Evolutionary conservation across 202 grass and related monocot species (phyloP), one percentile per base, ranked within the genome.

Genomic region (Musa balbisiana): DNA sequence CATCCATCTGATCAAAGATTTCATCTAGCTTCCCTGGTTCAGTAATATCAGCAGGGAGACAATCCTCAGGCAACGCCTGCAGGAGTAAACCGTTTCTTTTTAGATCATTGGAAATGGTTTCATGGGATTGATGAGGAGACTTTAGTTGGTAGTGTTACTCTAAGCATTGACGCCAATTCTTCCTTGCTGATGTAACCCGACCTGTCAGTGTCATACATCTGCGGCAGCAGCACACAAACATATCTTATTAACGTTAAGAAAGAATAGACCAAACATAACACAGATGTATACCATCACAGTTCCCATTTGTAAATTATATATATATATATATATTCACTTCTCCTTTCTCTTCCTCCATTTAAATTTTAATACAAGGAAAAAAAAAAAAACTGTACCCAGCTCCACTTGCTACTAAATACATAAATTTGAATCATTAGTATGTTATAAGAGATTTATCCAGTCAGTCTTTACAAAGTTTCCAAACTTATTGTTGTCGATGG

Each of bases 11-110:
- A 78, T 89, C 84, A 75, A 92, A 92, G 2, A 92, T 69, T 77
- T 92, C 89, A 68, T 92, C 86, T 82, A 92, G 84, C 84, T 92
- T 92, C 64, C 89, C 89, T 0, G 86, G 86, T 82, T 92, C 84
- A 52, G 84, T 76, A 74, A 92, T 92, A 83, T 92, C 90, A 2
- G 79, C 84, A 0, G 86, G 86, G 9, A 92, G 86, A 78, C 86
- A 89, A 17, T 92, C 90, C 74, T 92, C 90, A 0, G 90, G 90
- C 86, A 92, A 74, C 10, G 86, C 84, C 90, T 92, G 22, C 10
- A 55, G 72, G 33, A 8, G 20, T 72, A 1, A 60, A 49, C 19
- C n/a, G 21, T 64, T 3, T 11, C 43, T 15, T 26, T 25, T 69
- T 43, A 71, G 21, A 8, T 51, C 33, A 54, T 17, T 3, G 78